A percentile compares a stretch with the other conserved stretches of the same genome.
Evolutionary conservation across 768 basidiomycete genomes (phyloP).

Genomic region (Lactarius quietus): DNA sequence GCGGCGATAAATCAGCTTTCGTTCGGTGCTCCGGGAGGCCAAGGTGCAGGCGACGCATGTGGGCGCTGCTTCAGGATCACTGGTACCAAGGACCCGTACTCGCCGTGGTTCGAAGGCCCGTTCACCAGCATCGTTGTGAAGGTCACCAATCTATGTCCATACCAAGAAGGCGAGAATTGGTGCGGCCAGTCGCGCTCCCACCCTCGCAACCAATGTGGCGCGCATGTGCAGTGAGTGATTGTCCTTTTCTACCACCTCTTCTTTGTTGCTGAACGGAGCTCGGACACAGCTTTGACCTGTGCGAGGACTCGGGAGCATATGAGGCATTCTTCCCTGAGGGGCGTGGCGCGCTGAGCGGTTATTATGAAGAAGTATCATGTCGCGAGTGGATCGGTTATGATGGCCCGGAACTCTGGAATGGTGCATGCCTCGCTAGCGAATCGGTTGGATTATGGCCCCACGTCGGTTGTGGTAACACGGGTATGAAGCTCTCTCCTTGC

Average conservation of each 20-base stretch:
- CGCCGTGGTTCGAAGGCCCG: conserved; percentile 47
- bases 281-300: conserved; percentile 54
- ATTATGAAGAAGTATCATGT: conserved; percentile 55
- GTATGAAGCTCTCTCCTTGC: conserved; percentile 29
- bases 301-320: conserved; percentile 52
- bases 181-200: conserved; percentile 51
- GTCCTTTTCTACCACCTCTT: too few species aligned
- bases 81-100: conserved; percentile 48
- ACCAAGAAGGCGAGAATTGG: conserved; percentile 47
- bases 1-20: conserved; percentile 57
- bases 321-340: conserved; percentile 52
- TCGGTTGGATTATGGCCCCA: conserved; percentile 49
- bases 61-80: conserved; percentile 61
- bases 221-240: conserved; percentile 46
- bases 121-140: conserved; percentile 55
- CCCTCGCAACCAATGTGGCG: conserved; percentile 33
- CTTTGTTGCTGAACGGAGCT: background rate
- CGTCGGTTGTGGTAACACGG: conserved; percentile 53
- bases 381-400: conserved; percentile 56
- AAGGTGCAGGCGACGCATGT: conserved; percentile 56
- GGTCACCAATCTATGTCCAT: conserved; percentile 45
- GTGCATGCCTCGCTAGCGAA: conserved; percentile 51
- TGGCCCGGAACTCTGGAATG: conserved; percentile 43
- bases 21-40: conserved; percentile 48
- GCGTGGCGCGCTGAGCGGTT: conserved; percentile 52